Base-by-base conservation (phyloP, 2,329 filamentous ascomycete genomes). In the Aspergillus sp. region DNA sequence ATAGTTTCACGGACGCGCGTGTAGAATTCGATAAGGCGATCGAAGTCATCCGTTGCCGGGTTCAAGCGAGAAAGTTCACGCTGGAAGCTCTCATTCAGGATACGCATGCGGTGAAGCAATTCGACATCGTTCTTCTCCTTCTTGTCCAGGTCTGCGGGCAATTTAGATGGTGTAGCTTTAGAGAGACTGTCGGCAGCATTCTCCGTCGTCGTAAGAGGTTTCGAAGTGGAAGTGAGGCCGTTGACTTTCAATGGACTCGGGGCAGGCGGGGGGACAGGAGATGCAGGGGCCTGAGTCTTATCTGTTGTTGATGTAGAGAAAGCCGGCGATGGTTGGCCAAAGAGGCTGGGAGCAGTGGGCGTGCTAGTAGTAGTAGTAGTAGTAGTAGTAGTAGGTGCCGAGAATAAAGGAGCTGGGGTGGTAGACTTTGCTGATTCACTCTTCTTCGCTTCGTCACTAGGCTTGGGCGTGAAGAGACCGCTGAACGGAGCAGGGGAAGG, bases 21-120 rank as follows among this genome's bases (percentile, higher is more conserved):
- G 53, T 75, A 76, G 48, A 68, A 68, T 4, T 68, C 56, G 24
- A 76, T 60, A 32, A 72, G 33, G 14, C 59, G 54, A 49, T 74
- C 71, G 45, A 75, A 70, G 42, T 67, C 63, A 43, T 71, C 56
- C 2, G 47, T 63, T 14, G 61, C 55, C 5, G 71, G 67, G 51
- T 74, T 61, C 20, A 67, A 53, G 3, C 57, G 55, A 10, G 64
- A 57, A 10, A 75, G 46, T 42, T 67, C 60, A 7, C 62, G 60
- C 49, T 72, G 63, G 54, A 75, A 71, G 17, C 57, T 60, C 30
- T 63, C 57, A 50, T 74, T 73, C 50, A 75, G 52, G 14, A 60
- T 57, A 26, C 66, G 67, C 14, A 74, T 47, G 30, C 66, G 68
- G 46, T 66, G 65, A 5, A 64, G 20, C 6, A 61, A 42, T 38